Evolutionary conservation across 345 rosid genomes (phyloP), one percentile per base, ranked within the genome.

Genomic region (Rhizophora mangle): DNA sequence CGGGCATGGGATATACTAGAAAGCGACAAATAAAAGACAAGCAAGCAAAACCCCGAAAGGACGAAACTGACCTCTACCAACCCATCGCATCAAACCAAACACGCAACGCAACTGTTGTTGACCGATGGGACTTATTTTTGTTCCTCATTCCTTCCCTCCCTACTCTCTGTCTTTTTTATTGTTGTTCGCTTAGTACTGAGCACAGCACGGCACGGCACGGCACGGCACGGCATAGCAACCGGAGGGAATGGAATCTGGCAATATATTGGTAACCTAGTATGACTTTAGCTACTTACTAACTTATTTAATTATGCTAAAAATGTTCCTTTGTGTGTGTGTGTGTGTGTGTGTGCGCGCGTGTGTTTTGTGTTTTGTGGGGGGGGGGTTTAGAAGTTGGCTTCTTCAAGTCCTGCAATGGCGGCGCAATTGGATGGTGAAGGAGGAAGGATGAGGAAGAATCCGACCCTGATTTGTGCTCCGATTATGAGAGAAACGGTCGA

Each of bases 391-490:
- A 43, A 84, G 92, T 75, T 83, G 61, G 78, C 82, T 62, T 79
- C 90, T 62, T 79, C 90, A 22, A 69, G 79, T 62, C 57, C 81
- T 52, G 15, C 71, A 60, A 80, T 63, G 22, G 63, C 34, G 65
- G 67, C 24, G 19, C 37, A 72, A 81, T 65, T 78, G 70, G 83
- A 63, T 55, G 68, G 73, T 60, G 47, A 39, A 39, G 47, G 49
- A 34, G 73, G 76, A 19, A 76, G 32, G 18, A 67, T 24, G 75
- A 68, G 69, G 76, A 85, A 73, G 71, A 87, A 88, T 66, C 80
- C 88, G 26, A 89, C 96, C 1, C 79, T 89, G 58, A 82, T 91
- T 18, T 91, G 98, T 81, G 90, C 76, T 79, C 98, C 98, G n/a
- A 71, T 88, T 56, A 91, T 87, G 95, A 92, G 81, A 53, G 97